Percentiles rank a stretch among this genome's conserved stretches.
phyloP scores from a whole-genome alignment of 345 rosid genomes.

The Cochlearia excelsa region DNA sequence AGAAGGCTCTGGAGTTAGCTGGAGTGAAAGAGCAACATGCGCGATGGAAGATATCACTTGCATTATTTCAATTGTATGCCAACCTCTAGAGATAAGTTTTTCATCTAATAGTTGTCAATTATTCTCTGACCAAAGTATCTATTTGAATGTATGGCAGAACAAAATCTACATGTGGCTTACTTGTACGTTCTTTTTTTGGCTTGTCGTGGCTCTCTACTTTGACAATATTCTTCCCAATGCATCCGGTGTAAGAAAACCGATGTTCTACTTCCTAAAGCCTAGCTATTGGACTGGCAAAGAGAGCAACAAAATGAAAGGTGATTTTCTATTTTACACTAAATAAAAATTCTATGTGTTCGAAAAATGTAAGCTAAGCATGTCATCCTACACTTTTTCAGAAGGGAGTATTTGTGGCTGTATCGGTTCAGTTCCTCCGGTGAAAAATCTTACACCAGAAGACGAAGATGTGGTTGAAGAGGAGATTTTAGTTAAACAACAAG shows the following conservation, averaged over 20 bases:
- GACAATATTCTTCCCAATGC: conserved; percentile 84
- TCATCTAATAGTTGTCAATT: conserved; percentile 1
- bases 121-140: conserved; percentile 15
- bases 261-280: conserved; percentile 69
- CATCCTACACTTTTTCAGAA: conserved; percentile 42
- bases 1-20: conserved; percentile 58
- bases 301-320: conserved; percentile 69
- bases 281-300: conserved; percentile 88
- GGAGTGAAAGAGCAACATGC: conserved; percentile 62
- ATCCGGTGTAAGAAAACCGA: conserved; percentile 69
- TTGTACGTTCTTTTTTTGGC: conserved; percentile 59
- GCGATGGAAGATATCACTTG: conserved; percentile 42
- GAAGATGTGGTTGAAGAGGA: conserved; percentile 89
- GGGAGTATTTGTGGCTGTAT: conserved; percentile 76
- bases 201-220: conserved; percentile 69
- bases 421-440: conserved; percentile 55
- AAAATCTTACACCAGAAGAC: conserved; percentile 58
- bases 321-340: conserved; percentile 9
- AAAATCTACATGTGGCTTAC: conserved; percentile 63
- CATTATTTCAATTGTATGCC: conserved; percentile 65
- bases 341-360: not conserved
- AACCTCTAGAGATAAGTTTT: conserved; percentile 3
- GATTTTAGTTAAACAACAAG: conserved; percentile 52
- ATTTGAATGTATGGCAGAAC: conserved; percentile 53
- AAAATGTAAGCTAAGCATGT: conserved; percentile 11